Evolutionary conservation across 1,284 basidiomycete species (phyloP).

Genomic region (Pholiota adiposa): DNA sequence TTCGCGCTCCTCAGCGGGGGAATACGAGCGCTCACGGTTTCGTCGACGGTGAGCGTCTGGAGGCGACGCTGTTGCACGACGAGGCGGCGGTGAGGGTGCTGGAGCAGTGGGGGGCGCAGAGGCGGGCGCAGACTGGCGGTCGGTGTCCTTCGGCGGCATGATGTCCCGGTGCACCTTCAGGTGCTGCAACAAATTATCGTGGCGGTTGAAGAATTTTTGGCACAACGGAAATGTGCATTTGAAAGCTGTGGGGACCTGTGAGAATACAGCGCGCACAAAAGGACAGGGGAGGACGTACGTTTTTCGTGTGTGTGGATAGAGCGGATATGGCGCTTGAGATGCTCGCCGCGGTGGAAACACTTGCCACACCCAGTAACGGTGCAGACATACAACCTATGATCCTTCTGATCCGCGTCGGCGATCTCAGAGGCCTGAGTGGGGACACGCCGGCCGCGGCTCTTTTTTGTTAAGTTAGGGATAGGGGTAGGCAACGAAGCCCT

Average conservation of each 20-base stretch:
- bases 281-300: conserved; percentile 50
- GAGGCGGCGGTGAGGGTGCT: conserved; percentile 16
- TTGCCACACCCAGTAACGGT: conserved; percentile 72
- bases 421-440: conserved; percentile 47
- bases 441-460: conserved; percentile 70
- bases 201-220: conserved; percentile 81
- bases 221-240: conserved; percentile 77
- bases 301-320: conserved; percentile 80
- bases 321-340: conserved; percentile 78
- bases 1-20: conserved; percentile 17
- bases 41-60: conserved; percentile 1
- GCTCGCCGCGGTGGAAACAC: conserved; percentile 75
- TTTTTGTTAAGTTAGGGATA: conserved; percentile 74
- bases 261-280: background rate
- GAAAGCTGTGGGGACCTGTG: conserved; percentile 58
- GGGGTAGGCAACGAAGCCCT: conserved; percentile 57
- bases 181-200: conserved; percentile 85
- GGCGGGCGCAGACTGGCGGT: background rate
- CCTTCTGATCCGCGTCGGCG: conserved; percentile 39
- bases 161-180: conserved; percentile 54
- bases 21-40: conserved; percentile 21
- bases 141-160: background rate
- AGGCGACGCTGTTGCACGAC: conserved; percentile 5
- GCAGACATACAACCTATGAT: conserved; percentile 60
- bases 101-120: conserved; percentile 13